Evolutionary conservation across 495 filamentous ascomycete genomes (phyloP), one percentile per base, ranked within the genome.

Genomic region (Penicillium longicatenatum): DNA sequence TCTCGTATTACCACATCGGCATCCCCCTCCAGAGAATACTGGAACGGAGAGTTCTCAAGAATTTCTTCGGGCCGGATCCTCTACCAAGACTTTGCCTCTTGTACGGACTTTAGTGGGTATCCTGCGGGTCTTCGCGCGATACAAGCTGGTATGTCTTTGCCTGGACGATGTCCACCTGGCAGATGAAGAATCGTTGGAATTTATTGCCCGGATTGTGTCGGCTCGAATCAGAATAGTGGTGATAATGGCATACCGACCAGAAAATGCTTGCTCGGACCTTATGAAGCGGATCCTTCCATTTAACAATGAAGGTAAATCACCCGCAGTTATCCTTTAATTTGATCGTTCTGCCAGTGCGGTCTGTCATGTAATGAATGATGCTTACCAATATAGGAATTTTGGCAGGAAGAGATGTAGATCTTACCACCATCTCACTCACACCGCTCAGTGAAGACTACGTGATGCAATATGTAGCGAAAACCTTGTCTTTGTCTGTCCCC

Each of bases 91-190:
- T 8, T 82, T 87, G 20, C 82, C 86, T 29, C 77, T 90, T 41
- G 83, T 85, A 71, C 88, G 84, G 61, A 85, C 84, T 21, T 87
- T 89, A 61, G 70, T 91, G 30, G 86, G 90, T 55, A 79, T 90
- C 16, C 67, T 92, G 35, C 75, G 88, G n/a, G 78, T 89, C 42
- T 81, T 92, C 35, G 81, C 87, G 1, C 75, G 79, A 6, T 80
- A 86, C 51, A 88, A 89, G 59, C 83, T 90, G 60, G 86, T 91
- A 14, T 88, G 85, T 61, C 80, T 91, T 49, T 87, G 81, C 54
- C 70, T 91, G 7, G 89, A 92, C 60, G 88, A 92, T 61, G 72
- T 90, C 19, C 88, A 91, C 57, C 87, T 84, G 62, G 88, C 87
- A 20, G 89, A 92, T 57, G 79, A 85, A 48, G 89, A 92, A 61